Evolutionary conservation across 768 basidiomycete species (phyloP).

Genomic region (Multifurca ochricompacta): DNA sequence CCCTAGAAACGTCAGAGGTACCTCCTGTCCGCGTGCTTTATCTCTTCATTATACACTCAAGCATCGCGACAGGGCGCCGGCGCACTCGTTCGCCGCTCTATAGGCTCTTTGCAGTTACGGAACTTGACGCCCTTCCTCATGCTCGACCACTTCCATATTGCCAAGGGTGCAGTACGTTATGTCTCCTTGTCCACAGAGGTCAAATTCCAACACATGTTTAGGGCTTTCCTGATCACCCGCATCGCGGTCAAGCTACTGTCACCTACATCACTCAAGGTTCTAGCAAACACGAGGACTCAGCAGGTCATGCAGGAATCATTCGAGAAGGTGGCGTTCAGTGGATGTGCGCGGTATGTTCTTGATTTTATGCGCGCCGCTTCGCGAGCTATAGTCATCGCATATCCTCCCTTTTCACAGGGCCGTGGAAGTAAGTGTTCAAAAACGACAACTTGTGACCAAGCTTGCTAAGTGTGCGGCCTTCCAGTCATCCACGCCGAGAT

Average conservation of each 20-base stretch:
- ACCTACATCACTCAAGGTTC: constrained; percentile 86
- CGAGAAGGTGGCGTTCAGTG: constrained; percentile 85
- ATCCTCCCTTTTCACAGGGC: constrained; percentile 29
- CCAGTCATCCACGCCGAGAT: constrained; percentile 75
- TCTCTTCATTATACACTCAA: constrained; percentile 1
- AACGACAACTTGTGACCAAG: neutral
- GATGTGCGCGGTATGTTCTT: constrained; percentile 71
- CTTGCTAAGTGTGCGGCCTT: neutral
- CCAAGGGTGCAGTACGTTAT: constrained; percentile 52
- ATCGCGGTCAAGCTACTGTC: constrained; percentile 81
- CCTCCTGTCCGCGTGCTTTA: neutral
- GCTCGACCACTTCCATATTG: constrained; percentile 75
- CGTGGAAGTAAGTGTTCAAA: constrained; percentile 42
- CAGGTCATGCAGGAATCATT: constrained; percentile 74
- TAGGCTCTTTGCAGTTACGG: constrained; percentile 63
- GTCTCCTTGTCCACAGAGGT: neutral
- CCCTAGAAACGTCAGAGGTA: constrained; percentile 69
- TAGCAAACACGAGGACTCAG: constrained; percentile 86
- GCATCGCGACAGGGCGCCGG: constrained; percentile 53
- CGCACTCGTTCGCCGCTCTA: constrained; percentile 77
- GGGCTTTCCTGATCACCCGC: constrained; percentile 93
- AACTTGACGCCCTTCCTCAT: constrained; percentile 90
- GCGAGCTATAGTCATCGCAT: neutral
- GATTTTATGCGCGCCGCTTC: neutral
- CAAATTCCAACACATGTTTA: constrained; percentile 23